Evolutionary conservation across 306 rosid species (phyloP), one percentile per base, ranked within the genome.

Genomic region (Medicago lupulina): DNA sequence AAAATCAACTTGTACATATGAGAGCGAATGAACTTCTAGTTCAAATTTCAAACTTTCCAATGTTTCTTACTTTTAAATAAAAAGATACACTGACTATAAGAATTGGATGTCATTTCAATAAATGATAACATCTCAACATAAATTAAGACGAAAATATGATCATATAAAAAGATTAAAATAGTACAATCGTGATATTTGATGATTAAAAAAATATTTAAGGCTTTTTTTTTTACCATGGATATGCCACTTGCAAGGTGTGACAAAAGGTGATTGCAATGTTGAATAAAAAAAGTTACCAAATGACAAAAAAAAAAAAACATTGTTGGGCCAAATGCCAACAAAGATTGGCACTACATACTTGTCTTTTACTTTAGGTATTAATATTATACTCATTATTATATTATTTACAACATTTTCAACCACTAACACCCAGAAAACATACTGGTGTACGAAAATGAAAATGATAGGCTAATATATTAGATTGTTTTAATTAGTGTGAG

Each of bases 211-310:
- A 40, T 9, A 8, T 8, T 40, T 40, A 41, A 41, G 9, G 43
- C n/a, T n/a, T n/a, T 41, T 41, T 41, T 41, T 41, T 41, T 41
- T 9, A 41, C 46, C 11, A 41, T 40, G 8, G 9, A 40, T 40
- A 9, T 34, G 18, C 70, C 25, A 68, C 77, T 60, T 73, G 81
- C 70, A 18, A 18, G 40, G 28, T n/a, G 57, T 40, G 79, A 82
- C 68, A 58, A 54, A 40, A 4, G 38, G 28, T 67, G 59, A 73
- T 73, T 66, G 77, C 69, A 65, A 66, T 38, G 16, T 38, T 71
- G 59, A 39, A 60, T 40, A 81, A 76, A 65, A 34, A 72, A 55
- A 25, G 71, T 31, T 18, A 4, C 8, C 9, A 23, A 59, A 10
- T n/a, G 14, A 39, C 5, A 13, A 79, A 28, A n/a, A 23, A 23